Conservation (phyloP, 2,329 filamentous ascomycete species). For the Colletotrichum falcatum region DNA sequence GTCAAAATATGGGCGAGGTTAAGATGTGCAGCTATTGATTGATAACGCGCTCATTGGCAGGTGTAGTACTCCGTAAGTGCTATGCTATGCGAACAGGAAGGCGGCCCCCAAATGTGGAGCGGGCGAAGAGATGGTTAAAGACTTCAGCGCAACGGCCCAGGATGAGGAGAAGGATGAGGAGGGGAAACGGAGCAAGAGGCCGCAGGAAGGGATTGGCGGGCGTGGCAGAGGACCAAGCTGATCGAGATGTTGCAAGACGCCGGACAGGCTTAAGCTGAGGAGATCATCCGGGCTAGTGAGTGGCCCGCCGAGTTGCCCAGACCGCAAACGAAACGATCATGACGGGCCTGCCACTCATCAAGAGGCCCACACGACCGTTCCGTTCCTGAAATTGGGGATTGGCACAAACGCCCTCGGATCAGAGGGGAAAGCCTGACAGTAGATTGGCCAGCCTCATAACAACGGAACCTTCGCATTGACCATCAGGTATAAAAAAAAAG, state of each 20-base stretch:
- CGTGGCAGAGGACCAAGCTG: constrained; percentile 24
- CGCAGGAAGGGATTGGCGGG: constrained; percentile 12
- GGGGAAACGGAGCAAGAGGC: constrained; percentile 18
- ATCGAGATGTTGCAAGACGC: constrained; percentile 31
- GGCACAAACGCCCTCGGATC: constrained; percentile 5
- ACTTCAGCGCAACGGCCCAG: neutral
- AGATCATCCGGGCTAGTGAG: constrained; percentile 22
- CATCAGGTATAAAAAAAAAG: too few relatives aligned
- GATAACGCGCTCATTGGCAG: constrained; percentile 2
- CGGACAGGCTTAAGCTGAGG: constrained; percentile 17
- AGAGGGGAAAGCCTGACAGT: neutral
- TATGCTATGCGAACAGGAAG: constrained; percentile 2
- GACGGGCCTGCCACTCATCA: constrained; percentile 24
- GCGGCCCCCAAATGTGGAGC: constrained; percentile 9
- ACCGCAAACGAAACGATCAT: constrained; percentile 16
- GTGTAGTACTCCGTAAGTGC: neutral
- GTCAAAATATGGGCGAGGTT: neutral
- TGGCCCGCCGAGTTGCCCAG: neutral
- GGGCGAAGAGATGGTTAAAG: constrained; percentile 31
- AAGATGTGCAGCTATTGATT: constrained; percentile 6
- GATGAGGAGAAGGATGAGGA: constrained; percentile 13
- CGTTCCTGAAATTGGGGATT: constrained; percentile 3
- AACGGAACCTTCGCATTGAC: constrained; percentile 19
- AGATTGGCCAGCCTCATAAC: constrained; percentile 27
- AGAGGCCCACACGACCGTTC: neutral